A percentile compares a stretch with the other conserved stretches of the same genome.
phyloP scores from a whole-genome alignment of 2,329 filamentous ascomycete genomes.

The Gaeumannomyces sp. region DNA sequence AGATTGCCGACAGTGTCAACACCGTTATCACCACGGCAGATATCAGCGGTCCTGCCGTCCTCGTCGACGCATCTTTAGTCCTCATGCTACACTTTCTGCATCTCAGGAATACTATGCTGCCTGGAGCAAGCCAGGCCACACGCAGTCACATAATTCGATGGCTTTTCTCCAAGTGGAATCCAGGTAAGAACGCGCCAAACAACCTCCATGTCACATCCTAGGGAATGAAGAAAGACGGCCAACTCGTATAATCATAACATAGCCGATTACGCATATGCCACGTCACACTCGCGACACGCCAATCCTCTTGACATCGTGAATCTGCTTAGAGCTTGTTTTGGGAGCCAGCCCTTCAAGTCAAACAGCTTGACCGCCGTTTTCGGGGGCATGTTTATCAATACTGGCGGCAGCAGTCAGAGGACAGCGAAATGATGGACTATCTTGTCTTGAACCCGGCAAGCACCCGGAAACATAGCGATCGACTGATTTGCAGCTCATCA shows the following conservation, averaged over 20 bases:
- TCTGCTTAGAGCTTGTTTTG: constrained; percentile 64
- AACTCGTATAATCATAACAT: constrained; percentile 11
- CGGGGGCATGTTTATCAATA: constrained; percentile 42
- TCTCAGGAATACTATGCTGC: constrained; percentile 59
- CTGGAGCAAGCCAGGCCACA: constrained; percentile 60
- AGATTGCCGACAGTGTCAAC: constrained; percentile 63
- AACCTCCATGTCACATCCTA: neutral
- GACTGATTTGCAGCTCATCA: neutral
- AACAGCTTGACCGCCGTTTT: constrained; percentile 29
- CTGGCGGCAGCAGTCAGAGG: constrained; percentile 38
- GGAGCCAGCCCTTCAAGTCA: constrained; percentile 32
- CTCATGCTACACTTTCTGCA: constrained; percentile 67
- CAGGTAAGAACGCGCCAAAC: constrained; percentile 47
- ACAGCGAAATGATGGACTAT: constrained; percentile 43
- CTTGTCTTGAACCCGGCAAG: constrained; percentile 36
- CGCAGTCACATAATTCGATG: constrained; percentile 72
- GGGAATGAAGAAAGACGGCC: neutral
- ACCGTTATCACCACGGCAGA: constrained; percentile 71
- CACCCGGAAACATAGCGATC: neutral
- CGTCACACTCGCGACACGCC: constrained; percentile 56
- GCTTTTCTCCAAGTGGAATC: constrained; percentile 76
- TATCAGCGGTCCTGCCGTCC: constrained; percentile 68
- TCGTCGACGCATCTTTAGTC: constrained; percentile 73
- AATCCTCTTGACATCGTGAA: constrained; percentile 60
- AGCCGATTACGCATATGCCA: constrained; percentile 64